Conservation (phyloP, 2,329 filamentous ascomycete genomes). For the Clarireedia paspali region DNA sequence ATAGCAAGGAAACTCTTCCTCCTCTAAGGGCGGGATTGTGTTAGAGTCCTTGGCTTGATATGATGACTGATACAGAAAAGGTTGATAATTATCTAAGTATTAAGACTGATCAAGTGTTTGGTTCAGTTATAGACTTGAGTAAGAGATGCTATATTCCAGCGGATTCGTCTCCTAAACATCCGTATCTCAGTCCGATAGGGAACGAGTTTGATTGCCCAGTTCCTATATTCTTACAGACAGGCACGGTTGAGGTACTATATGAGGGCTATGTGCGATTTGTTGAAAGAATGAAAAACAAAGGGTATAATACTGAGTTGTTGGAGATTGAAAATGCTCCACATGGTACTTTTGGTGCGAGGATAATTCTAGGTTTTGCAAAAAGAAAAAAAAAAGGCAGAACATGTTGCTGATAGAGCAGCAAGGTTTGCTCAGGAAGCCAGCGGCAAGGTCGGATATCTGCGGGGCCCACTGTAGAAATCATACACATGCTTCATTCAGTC, state of each 20-base stretch:
- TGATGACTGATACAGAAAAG: background rate
- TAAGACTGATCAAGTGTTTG: background rate
- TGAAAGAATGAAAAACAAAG: background rate
- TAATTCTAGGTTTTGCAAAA: background rate
- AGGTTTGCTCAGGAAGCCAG: background rate
- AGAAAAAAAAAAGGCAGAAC: background rate
- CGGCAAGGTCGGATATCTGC: background rate
- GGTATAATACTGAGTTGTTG: background rate
- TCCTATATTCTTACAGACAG: background rate
- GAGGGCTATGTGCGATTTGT: background rate
- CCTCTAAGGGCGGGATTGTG: background rate
- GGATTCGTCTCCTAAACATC: background rate
- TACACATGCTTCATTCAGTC: background rate
- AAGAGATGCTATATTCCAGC: background rate
- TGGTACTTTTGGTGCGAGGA: background rate
- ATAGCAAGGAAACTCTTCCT: background rate
- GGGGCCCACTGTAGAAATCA: background rate
- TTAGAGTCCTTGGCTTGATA: background rate
- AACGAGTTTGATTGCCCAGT: background rate
- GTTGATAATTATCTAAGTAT: background rate
- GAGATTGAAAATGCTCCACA: background rate
- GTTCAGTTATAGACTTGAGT: background rate
- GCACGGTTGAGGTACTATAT: background rate
- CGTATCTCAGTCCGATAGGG: background rate
- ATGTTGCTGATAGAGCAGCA: background rate